Base-by-base conservation (phyloP, 2,329 filamentous ascomycete genomes). In the Ophiostoma perfectum region DNA sequence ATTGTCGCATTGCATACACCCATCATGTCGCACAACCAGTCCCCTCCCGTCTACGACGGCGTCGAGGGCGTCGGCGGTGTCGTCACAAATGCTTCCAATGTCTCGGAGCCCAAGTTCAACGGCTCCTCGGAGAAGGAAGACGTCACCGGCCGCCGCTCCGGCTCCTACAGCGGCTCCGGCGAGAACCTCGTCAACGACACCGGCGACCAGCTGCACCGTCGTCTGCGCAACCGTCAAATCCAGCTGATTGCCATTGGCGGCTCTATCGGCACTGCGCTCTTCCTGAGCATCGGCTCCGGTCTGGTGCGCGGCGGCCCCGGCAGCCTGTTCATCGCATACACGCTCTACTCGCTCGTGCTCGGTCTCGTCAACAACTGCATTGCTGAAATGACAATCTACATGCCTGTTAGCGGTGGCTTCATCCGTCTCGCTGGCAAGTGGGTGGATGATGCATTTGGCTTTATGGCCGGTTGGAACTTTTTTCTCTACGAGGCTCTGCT, bases 381-480 rank as follows among this genome's bases (percentile, higher is more conserved):
- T 70, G 87, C 87, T 8, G 87, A 90, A 75, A 89, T 90, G 87
- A 83, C 80, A 42, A 81, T 81, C 49, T 84, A 83, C 71, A 86
- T 87, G 81, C 87, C 88, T 38, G 82, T 90, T 64, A 83, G 81
- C 58, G 86, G 87, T 71, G 84, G 84, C 2, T 89, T 88, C 74
- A 83, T 90, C 71, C 85, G 87, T 70, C 81, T 89, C 73, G 86
- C 86, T 4, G 86, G 86, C 41, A 80, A 86, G 72, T 90, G 86
- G 84, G 85, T 86, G 9, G 87, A 90, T 75, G 86, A 89, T n/a
- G 81, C 87, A 9, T 79, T 86, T 27, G 86, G 86, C 45, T 88
- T 89, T 73, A 82, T 81, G 75, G 79, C 77, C 16, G 79, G 78
- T 36, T 80, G 78, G 78, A 80, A 80, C 70, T 80, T 80, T 72